These are phyloP conservation scores for Rubia tinctorum DNA, from an alignment of 305 asterid genomes.

Conservation along the genomic window DNA sequence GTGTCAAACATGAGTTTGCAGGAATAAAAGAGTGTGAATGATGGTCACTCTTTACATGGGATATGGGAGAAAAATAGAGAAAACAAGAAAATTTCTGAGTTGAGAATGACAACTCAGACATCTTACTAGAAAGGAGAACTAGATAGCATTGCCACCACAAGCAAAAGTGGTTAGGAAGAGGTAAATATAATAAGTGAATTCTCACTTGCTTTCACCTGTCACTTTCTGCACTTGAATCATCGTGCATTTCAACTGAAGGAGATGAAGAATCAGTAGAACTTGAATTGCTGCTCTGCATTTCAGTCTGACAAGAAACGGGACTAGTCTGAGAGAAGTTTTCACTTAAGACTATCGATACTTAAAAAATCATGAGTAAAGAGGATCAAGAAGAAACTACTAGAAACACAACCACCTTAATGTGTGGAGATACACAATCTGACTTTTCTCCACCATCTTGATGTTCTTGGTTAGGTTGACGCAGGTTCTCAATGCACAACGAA, in stretches of 20 bases:
- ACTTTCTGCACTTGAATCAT: conserved; percentile 31
- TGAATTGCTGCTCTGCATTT: conserved; percentile 40
- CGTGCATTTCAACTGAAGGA: conserved; percentile 35
- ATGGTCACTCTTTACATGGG: neutral
- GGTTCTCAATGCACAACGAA: conserved; percentile 72
- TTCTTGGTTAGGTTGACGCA: conserved; percentile 41
- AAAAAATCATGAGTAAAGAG: conserved; percentile 13
- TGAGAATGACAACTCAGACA: neutral
- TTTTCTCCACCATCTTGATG: conserved; percentile 31
- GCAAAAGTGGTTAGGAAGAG: conserved; percentile 17
- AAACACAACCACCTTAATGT: conserved; percentile 33
- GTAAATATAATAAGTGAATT: conserved; percentile 29
- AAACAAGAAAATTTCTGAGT: neutral
- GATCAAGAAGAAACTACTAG: conserved; percentile 23
- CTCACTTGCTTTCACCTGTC: conserved; percentile 65
- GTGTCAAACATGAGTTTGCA: neutral
- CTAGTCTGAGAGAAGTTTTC: neutral
- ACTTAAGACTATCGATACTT: conserved; percentile 13
- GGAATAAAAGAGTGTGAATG: neutral
- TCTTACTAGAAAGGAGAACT: neutral
- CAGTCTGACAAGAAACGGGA: neutral
- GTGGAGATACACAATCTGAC: conserved; percentile 30
- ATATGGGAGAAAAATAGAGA: neutral
- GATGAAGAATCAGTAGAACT: conserved; percentile 31
- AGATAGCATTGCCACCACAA: neutral